Evolutionary conservation across 164 flowering plant species (phyloP), one percentile per base, ranked within the genome.

Genomic region (Saururus chinensis): DNA sequence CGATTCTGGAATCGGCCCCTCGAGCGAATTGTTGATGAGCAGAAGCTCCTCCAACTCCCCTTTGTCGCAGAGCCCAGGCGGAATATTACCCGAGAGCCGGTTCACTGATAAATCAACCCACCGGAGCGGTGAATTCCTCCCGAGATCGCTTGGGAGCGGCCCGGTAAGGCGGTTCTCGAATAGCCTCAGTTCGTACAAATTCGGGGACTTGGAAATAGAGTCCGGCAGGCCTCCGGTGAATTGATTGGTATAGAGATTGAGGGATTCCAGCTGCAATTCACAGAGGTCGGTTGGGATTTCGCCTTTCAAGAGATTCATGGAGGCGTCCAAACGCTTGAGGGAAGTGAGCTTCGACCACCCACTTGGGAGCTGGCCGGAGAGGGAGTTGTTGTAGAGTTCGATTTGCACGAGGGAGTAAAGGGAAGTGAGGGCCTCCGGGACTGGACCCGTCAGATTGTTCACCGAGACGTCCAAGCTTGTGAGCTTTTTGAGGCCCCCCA

Each of bases 351-450:
- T 87, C 51, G 75, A 61, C 76, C 82, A 57, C 24, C 92, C 87
- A 6, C 49, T 59, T 9, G 99, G 99, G 12, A 93, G 42, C 73
- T 67, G 71, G 7, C 97, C 99, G 16, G 84, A 62, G 56, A 93
- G 62, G 37, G 84, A 74, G 82, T 93, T 93, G 66, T 78, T 82
- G 67, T 82, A 91, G 20, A 90, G 81, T 80, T 91, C 95, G 59
- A 88, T 70, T 76, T 89, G 95, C 0, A 75, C 80, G 1, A 80
- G 60, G 51, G 80, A 79, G 4, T 73, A 53, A 61, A 91, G 74
- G 70, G 66, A 79, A 14, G 83, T 73, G 64, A 93, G 52, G 30
- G 81, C 76, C 48, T 66, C 56, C 60, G 99, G 97, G 23, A 93
- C 81, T 19, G 60, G 13, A 12, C 99, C 99, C 5, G 12, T 55